Percentiles rank a stretch among this genome's conserved stretches.
Conservation (phyloP, 768 basidiomycete species). For the Suillus lakei region DNA sequence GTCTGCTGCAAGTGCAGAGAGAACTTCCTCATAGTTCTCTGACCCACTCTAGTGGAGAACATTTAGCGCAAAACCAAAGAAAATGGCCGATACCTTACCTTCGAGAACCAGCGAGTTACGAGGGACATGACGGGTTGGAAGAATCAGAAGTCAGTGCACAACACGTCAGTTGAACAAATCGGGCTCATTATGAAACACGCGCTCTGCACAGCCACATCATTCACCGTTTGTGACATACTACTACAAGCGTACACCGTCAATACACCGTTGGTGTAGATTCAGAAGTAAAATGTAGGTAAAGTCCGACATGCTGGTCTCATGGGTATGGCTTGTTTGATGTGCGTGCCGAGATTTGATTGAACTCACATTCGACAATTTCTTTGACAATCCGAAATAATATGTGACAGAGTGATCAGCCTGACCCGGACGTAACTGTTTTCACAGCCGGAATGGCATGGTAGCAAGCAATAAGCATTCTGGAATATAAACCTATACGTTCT, state of each 20-base stretch:
- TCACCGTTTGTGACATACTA: neutral
- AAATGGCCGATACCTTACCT: constrained; percentile 21
- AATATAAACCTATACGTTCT: neutral
- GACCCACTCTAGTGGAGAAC: constrained; percentile 18
- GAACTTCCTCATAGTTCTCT: constrained; percentile 80
- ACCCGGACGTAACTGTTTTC: neutral
- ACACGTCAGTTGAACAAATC: constrained; percentile 9
- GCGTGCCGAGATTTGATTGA: too few species aligned
- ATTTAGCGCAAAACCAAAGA: neutral
- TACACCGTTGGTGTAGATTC: neutral
- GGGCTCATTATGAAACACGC: neutral
- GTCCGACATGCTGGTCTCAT: too few species aligned
- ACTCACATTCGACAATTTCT: too few species aligned
- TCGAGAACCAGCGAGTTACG: constrained; percentile 32
- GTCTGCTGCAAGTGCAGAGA: constrained; percentile 66
- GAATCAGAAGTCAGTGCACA: constrained; percentile 3
- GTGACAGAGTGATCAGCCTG: neutral
- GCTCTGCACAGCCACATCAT: constrained; percentile 3
- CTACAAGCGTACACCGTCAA: neutral
- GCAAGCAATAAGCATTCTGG: neutral
- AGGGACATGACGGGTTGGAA: constrained; percentile 30
- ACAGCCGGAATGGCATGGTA: neutral
- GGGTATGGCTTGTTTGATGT: too few species aligned
- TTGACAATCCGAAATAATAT: too few species aligned
- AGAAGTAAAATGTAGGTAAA: neutral